These are phyloP conservation scores for Entoloma clypeatum DNA, from an alignment of 1,284 basidiomycete genomes.

Conservation along the genomic window DNA sequence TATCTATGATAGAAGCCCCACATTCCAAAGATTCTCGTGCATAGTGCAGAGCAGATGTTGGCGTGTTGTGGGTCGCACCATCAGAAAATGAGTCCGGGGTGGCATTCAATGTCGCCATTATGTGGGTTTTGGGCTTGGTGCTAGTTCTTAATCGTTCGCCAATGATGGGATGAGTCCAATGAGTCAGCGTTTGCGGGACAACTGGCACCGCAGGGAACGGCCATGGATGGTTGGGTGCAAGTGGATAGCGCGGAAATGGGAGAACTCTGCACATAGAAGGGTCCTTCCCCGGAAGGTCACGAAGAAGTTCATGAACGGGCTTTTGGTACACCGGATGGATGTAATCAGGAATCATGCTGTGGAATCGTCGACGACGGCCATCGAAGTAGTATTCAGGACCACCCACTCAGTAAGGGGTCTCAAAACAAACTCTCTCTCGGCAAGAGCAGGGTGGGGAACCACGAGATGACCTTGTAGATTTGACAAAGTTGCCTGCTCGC, in stretches of 20 bases:
- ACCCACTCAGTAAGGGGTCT: conserved; percentile 84
- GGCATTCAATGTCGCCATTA: conserved; percentile 95
- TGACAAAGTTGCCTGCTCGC: conserved; percentile 39
- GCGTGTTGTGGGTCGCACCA: conserved; percentile 58
- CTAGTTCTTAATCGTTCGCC: conserved; percentile 15
- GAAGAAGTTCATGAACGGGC: conserved; percentile 46
- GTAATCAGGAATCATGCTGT: conserved; percentile 69
- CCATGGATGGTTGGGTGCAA: conserved; percentile 21
- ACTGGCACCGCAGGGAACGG: conserved; percentile 19
- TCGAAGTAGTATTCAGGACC: conserved; percentile 3
- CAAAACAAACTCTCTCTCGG: conserved; percentile 90
- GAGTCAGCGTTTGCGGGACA: conserved; percentile 48
- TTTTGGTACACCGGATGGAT: conserved; percentile 56
- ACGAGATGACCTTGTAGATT: conserved; percentile 65
- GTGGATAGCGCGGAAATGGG: conserved; percentile 55
- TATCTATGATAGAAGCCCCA: conserved; percentile 81
- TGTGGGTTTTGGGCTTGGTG: conserved; percentile 45
- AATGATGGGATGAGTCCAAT: conserved; percentile 46
- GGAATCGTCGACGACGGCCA: conserved; percentile 3
- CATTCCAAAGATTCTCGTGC: conserved; percentile 40
- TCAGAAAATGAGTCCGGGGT: conserved; percentile 99
- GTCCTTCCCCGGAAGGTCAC: conserved; percentile 31
- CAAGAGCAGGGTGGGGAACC: conserved; percentile 80
- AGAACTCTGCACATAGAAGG: conserved; percentile 62
- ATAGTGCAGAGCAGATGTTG: conserved; percentile 50